Percentiles rank a stretch among this genome's conserved stretches.
Conservation (phyloP, 306 rosid species). For the Vigna radiata region DNA sequence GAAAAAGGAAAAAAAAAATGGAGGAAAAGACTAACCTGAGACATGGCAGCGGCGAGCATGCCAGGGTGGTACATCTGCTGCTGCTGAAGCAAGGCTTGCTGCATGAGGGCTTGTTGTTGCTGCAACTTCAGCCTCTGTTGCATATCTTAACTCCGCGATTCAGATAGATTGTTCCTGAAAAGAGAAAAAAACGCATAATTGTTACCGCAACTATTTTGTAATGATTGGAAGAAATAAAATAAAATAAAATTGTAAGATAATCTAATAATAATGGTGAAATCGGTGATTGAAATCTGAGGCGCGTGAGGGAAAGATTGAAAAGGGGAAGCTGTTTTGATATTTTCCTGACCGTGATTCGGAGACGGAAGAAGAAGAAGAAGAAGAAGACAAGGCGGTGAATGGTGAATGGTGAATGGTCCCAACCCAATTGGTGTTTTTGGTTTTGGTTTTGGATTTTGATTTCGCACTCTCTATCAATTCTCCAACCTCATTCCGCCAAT, state of each 20-base stretch:
- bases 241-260: neutral
- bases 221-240: neutral
- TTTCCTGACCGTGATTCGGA: conserved; percentile 34
- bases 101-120: conserved; percentile 78
- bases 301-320: neutral
- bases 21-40: conserved; percentile 52
- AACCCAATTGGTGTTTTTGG: conserved; percentile 6
- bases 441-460: neutral
- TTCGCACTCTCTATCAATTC: conserved; percentile 46
- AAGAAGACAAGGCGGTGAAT: neutral
- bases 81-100: conserved; percentile 79
- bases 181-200: neutral
- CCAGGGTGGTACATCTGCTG: conserved; percentile 83
- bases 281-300: conserved; percentile 30
- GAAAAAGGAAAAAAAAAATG: neutral
- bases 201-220: neutral
- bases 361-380: neutral
- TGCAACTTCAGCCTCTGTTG: conserved; percentile 73
- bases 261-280: conserved; percentile 13
- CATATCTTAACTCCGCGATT: conserved; percentile 48
- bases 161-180: conserved; percentile 40
- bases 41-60: conserved; percentile 75
- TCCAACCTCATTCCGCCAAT: conserved; percentile 57
- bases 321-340: neutral
- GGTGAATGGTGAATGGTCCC: conserved; percentile 20